Evolutionary conservation across 306 rosid genomes (phyloP).

Genomic region (Calophaca sinica): DNA sequence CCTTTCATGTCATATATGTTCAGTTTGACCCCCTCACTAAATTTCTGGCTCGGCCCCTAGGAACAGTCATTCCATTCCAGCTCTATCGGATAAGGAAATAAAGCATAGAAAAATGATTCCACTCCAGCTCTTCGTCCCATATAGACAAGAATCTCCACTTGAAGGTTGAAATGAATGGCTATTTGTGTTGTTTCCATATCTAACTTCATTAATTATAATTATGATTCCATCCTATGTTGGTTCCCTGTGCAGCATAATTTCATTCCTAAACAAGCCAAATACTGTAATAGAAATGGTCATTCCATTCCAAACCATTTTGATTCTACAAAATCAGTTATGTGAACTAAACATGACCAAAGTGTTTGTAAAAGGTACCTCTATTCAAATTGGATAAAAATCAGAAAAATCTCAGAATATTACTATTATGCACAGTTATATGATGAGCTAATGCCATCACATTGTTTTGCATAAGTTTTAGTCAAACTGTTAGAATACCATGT

Average conservation of each 20-base stretch:
- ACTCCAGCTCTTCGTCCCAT: background rate
- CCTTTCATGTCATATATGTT: slow-evolving; percentile 18
- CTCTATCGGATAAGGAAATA: background rate
- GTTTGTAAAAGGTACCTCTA: slow-evolving; percentile 27
- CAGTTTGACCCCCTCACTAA: background rate
- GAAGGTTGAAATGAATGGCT: slow-evolving; percentile 1
- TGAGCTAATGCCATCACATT: background rate
- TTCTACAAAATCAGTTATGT: background rate
- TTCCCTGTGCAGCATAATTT: background rate
- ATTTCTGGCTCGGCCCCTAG: background rate
- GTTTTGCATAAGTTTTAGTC: background rate
- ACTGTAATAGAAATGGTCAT: background rate
- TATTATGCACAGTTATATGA: background rate
- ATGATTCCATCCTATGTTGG: background rate
- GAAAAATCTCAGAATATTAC: background rate
- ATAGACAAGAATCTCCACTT: background rate
- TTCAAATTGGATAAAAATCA: slow-evolving; percentile 11
- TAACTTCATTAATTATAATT: background rate
- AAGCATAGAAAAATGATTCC: background rate
- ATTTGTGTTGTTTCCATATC: background rate
- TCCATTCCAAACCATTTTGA: slow-evolving; percentile 15
- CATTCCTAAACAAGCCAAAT: slow-evolving; percentile 12
- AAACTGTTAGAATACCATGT: background rate
- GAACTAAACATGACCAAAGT: background rate
- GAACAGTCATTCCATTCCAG: background rate